Conservation (phyloP, 768 basidiomycete genomes). For the Grammothele lineata region DNA sequence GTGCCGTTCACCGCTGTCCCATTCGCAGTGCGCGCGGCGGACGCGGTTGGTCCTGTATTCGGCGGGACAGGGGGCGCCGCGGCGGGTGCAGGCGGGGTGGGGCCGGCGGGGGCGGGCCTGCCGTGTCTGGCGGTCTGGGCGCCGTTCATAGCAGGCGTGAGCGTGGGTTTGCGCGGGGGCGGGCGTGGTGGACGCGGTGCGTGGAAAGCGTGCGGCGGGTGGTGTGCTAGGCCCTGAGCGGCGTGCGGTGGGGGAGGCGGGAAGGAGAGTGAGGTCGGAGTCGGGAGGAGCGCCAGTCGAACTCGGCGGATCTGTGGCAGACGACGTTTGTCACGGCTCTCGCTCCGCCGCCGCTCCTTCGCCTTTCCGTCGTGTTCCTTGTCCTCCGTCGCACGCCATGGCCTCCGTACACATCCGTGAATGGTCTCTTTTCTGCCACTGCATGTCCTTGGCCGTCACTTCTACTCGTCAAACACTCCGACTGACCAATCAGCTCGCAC, state of each 20-base stretch:
- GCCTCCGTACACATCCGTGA: neutral
- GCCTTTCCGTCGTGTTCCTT: neutral
- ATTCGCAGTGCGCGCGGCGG: conserved; percentile 19
- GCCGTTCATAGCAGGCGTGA: conserved; percentile 17
- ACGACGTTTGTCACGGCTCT: conserved; percentile 7
- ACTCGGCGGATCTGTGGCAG: neutral
- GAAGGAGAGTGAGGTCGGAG: neutral
- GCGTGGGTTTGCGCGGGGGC: conserved; percentile 1
- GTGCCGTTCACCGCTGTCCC: conserved; percentile 21
- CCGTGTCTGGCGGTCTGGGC: conserved; percentile 17
- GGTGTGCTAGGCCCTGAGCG: neutral
- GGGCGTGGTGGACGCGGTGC: conserved; percentile 8
- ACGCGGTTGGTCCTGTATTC: conserved; percentile 33
- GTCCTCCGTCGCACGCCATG: no score
- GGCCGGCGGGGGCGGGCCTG: conserved; percentile 29
- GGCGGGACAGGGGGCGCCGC: conserved; percentile 55
- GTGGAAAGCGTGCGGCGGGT: conserved; percentile 4
- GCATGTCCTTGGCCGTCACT: no score
- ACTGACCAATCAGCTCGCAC: neutral
- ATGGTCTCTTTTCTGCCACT: no score
- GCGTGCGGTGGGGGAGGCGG: neutral
- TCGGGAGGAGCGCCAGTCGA: neutral
- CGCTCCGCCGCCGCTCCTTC: neutral
- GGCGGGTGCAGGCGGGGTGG: conserved; percentile 49
- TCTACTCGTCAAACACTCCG: no score